Conservation (phyloP, 2,329 filamentous ascomycete species). For the Plectosphaerella cucumerina region DNA sequence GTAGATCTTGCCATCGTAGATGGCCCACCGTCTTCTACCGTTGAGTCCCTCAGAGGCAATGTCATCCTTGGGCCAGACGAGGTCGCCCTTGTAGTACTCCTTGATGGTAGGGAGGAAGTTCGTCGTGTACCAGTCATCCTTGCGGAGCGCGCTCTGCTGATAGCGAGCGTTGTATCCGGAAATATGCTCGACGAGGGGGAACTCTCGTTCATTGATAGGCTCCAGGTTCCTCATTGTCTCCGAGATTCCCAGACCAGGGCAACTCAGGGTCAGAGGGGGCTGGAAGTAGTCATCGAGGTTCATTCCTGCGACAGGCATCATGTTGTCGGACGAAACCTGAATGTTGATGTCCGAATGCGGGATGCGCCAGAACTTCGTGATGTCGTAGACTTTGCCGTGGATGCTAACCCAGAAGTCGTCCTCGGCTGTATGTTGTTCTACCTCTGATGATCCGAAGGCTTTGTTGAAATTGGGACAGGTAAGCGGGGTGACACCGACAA, state of each 20-base stretch:
- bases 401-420: slow-evolving; percentile 85
- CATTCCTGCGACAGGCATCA: slow-evolving; percentile 74
- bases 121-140: slow-evolving; percentile 71
- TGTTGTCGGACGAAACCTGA: slow-evolving; percentile 56
- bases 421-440: slow-evolving; percentile 64
- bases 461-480: slow-evolving; percentile 91
- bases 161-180: slow-evolving; percentile 62
- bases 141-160: slow-evolving; percentile 51
- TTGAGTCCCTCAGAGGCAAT: slow-evolving; percentile 64
- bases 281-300: slow-evolving; percentile 84
- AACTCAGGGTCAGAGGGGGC: slow-evolving; percentile 70
- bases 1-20: slow-evolving; percentile 72
- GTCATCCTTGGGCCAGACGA: slow-evolving; percentile 63
- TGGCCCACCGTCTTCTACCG: slow-evolving; percentile 72
- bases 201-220: slow-evolving; percentile 49
- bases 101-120: slow-evolving; percentile 75
- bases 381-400: slow-evolving; percentile 85
- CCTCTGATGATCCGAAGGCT: slow-evolving; percentile 72
- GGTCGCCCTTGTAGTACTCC: slow-evolving; percentile 80
- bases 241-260: slow-evolving; percentile 65
- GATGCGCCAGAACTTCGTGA: slow-evolving; percentile 79
- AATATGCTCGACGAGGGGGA: slow-evolving; percentile 58
- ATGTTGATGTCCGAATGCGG: slow-evolving; percentile 75
- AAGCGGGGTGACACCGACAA: slow-evolving; percentile 77
- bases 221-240: slow-evolving; percentile 48